Evolutionary conservation across 495 filamentous ascomycete genomes (phyloP), one percentile per base, ranked within the genome.

Genomic region (Talaromyces nanjingensis): DNA sequence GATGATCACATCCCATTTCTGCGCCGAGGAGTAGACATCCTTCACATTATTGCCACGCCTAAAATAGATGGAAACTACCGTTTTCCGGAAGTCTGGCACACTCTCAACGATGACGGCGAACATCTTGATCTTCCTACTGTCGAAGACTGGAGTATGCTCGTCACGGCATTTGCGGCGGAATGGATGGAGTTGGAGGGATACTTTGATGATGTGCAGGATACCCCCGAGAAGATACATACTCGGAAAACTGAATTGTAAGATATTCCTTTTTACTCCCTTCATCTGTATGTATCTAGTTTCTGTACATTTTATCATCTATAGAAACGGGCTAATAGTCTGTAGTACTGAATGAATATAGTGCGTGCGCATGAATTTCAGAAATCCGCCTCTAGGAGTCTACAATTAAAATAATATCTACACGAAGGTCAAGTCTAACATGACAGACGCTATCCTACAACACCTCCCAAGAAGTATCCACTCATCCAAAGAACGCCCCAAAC

Each of bases 1-100:
- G 94, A 98, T 71, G 94, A 98, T 68, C 94, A 98, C 71, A 68
- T 96, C 1, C 94, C 94, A 3, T 98, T 98, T 66, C 77, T 97
- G 74, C 77, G 76, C 9, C 80, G 91, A 11, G 94, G 94, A 1
- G 93, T 98, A 0, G 89, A 96, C 54, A 77, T 97, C 4, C 70
- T 98, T 52, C 94, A 98, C 75, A 64, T 97, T 12, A 96, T 98
- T 34, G 89, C 93, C 6, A 82, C 77, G 9, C 86, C 87, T 1
- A 69, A 71, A 0, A 62, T 62, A 37, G 34, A 37, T 42, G 67
- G 60, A 27, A 34, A 16, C 4, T 3, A 4, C 1, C 73, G 73
- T 12, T 98, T 98, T 68, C 94, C 94, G 11, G 27, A 60, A 0
- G 91, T 96, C 5, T 98, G 94, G 94, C 94, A 98, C 73, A 86